These are phyloP conservation scores for Sphaerulina vaccinii DNA, from an alignment of 2,329 filamentous ascomycete species.

Conservation along the genomic window DNA sequence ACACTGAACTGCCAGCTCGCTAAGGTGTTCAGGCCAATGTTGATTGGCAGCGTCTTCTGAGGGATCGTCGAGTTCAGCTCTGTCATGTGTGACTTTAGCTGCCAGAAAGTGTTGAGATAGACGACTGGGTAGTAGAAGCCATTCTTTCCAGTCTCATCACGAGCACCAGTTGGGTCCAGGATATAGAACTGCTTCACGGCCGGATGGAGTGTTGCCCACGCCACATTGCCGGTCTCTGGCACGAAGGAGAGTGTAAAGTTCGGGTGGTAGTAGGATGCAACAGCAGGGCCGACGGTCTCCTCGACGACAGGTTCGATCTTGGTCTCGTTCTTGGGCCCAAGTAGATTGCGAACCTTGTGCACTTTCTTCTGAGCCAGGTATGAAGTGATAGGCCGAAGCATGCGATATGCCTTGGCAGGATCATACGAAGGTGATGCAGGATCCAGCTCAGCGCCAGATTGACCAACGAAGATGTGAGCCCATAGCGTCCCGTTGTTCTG, in stretches of 20 bases:
- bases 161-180: conserved; percentile 74
- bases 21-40: conserved; percentile 79
- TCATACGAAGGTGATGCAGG: conserved; percentile 72
- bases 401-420: conserved; percentile 73
- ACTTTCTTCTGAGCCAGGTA: conserved; percentile 90
- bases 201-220: conserved; percentile 66
- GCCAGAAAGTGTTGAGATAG: conserved; percentile 97
- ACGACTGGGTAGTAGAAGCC: conserved; percentile 91
- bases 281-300: conserved; percentile 60
- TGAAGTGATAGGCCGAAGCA: conserved; percentile 80
- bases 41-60: conserved; percentile 75
- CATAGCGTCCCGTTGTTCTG: conserved; percentile 92
- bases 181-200: conserved; percentile 75
- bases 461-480: conserved; percentile 87
- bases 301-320: conserved; percentile 51
- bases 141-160: conserved; percentile 81
- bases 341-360: conserved; percentile 80
- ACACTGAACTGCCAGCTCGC: conserved; percentile 86
- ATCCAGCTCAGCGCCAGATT: conserved; percentile 73
- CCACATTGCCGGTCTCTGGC: conserved; percentile 71
- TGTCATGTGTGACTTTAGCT: conserved; percentile 86
- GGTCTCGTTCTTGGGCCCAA: conserved; percentile 53
- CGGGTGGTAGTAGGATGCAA: conserved; percentile 88
- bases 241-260: conserved; percentile 90
- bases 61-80: conserved; percentile 91